Base-by-base conservation (phyloP, 148 eudicot species). In the Rhododendron kiyosumense region DNA sequence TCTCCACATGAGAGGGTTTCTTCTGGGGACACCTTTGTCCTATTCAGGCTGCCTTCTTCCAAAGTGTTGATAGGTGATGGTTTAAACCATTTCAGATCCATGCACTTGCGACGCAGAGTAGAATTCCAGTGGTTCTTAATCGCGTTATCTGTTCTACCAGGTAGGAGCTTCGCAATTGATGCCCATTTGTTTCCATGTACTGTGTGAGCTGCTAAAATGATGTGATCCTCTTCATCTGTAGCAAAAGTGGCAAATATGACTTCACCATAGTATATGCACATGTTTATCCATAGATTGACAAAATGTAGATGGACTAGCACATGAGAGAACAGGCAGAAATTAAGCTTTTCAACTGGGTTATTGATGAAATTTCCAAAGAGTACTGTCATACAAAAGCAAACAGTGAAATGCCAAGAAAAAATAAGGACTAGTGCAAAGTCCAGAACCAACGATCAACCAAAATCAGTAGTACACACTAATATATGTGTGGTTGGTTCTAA, bases 101-200 rank as follows among this genome's bases (percentile, higher is more conserved):
- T 69, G 85, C 46, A 76, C 85, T 90, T 93, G 26, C 94, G 93
- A 45, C 92, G 91, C 82, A 94, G 88, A 79, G 94, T 93, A 85
- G 98, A 92, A 87, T 96, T 96, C 98, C 98, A 96, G 84, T 94
- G 97, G 85, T 96, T 96, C 81, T 96, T 94, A 86, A 96, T 94
- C 84, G 97, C 92, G 82, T 96, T 96, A 80, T 96, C 98, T 34
- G 98, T 96, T 93, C 98, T 90, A 69, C 98, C 98, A 1, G 94
- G 94, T 65, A 96, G 87, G 84, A 93, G 92, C 87, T 94, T 96
- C 17, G 98, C 95, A 82, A 96, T 96, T 28, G 84, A 73, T 7
- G 98, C 94, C 98, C 98, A 96, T 91, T 90, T 96, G 89, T 94
- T 96, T 83, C 98, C 98, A 85, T 95, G 96, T 79, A 89, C 75